Evolutionary conservation across 2,329 filamentous ascomycete genomes (phyloP).

Genomic region (Fusarium nisikadoi): DNA sequence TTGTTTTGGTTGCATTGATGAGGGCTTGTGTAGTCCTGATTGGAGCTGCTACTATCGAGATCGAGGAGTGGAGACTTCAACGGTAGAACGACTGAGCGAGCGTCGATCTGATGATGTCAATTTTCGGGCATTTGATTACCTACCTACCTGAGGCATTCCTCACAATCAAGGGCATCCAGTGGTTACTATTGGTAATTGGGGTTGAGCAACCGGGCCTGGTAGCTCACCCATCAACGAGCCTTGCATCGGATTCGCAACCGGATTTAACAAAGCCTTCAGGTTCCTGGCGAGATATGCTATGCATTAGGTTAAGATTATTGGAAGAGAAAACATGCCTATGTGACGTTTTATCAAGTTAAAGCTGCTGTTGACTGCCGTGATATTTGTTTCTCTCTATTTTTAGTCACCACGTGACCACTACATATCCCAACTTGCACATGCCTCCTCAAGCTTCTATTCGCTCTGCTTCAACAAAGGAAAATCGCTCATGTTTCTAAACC

Average conservation of each 20-base stretch:
- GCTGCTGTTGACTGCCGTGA: no score
- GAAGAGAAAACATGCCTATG: background rate
- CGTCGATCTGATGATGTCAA: background rate
- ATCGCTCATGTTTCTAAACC: rapidly evolving
- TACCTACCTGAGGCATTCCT: background rate
- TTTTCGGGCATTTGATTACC: background rate
- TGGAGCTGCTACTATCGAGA: constrained; percentile 8
- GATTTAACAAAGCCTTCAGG: background rate
- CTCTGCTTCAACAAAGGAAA: no score
- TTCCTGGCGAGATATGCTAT: rapidly evolving
- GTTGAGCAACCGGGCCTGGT: background rate
- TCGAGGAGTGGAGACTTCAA: background rate
- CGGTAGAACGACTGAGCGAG: background rate
- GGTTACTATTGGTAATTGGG: background rate
- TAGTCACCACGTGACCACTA: background rate
- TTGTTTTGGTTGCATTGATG: background rate
- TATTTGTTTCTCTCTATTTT: background rate
- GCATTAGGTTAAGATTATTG: rapidly evolving
- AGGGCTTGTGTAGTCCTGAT: background rate
- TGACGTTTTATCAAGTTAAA: no score
- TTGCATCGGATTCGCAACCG: background rate
- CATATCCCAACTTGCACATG: background rate
- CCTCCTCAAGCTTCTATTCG: rapidly evolving
- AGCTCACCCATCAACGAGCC: no score
- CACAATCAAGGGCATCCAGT: background rate